Evolutionary conservation across 2,329 filamentous ascomycete species (phyloP), one percentile per base, ranked within the genome.

Genomic region (Trichophyton rubrum): DNA sequence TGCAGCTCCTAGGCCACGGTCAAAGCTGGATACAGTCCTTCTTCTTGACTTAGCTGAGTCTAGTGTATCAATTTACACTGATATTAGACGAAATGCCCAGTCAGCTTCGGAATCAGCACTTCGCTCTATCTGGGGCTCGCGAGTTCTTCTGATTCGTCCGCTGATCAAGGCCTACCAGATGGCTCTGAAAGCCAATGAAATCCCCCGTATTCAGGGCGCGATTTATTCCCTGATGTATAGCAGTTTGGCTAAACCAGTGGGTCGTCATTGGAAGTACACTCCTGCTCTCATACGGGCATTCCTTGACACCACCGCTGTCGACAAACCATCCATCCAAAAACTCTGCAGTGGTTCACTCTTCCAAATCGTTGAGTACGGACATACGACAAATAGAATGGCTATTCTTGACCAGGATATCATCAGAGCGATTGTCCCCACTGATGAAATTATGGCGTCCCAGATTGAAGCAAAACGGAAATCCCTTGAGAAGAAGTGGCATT

Each of bases 51-150:
- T 99, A 41, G 90, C 91, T 3, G 83, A 95, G 67, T 96, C 92
- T 0, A 90, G 88, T 64, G 85, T 95, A 2, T 97, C 92, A 0
- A 78, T 89, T 3, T 99, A 99, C 71, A 93, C 93, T 0, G 93
- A 99, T 70, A 93, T 97, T 58, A 87, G 95, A n/a, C 83, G 91
- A 35, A 91, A 91, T 59, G 93, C 93, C 2, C 93, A 99, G 72
- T 87, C 86, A 63, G 90, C 93, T 0, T 88, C 90, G 61, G 95
- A 99, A 72, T 95, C 93, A 0, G 93, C 93, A 0, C 82, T 97
- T 35, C 96, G 96, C 75, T 88, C 88, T 30, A 81, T 99, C 11
- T 87, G 95, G 66, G 93, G 91, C 1, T 89, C 90, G 22, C 86
- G 91, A 60, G 86, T 90, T 1, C 79, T 97, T 3, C 88, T 99